A percentile compares a stretch with the other conserved stretches of the same genome.
phyloP scores from a whole-genome alignment of 345 rosid species.

The Euclidium syriacum region DNA sequence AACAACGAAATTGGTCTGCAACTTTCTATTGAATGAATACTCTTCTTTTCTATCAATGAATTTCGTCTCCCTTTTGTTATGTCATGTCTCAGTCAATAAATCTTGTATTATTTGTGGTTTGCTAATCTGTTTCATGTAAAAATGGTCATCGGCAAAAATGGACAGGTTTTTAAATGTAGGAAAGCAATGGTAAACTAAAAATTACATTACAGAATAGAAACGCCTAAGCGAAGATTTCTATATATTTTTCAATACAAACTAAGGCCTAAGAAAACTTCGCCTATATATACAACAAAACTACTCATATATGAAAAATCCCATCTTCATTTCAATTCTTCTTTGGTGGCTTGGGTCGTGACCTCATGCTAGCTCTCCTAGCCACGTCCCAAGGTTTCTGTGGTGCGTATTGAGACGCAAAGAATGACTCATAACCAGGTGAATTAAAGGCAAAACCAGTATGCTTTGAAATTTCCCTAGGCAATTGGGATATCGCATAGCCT shows the following conservation, averaged over 20 bases:
- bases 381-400: slow-evolving; percentile 99
- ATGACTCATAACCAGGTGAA: slow-evolving; percentile 94
- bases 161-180: no score
- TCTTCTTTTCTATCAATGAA: no score
- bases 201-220: neutral
- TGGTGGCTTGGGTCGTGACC: slow-evolving; percentile 43
- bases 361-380: slow-evolving; percentile 83
- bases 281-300: slow-evolving; percentile 18
- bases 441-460: slow-evolving; percentile 94
- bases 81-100: no score
- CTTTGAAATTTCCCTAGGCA: slow-evolving; percentile 79
- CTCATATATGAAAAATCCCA: neutral
- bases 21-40: no score
- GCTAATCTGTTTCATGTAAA: no score
- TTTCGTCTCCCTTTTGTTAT: no score
- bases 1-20: no score
- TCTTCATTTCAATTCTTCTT: slow-evolving; percentile 27
- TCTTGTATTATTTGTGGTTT: no score
- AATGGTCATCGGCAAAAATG: no score
- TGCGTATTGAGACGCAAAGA: slow-evolving; percentile 80
- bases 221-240: neutral
- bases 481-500: slow-evolving; percentile 73
- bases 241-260: neutral
- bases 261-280: slow-evolving; percentile 26
- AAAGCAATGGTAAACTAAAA: no score